Evolutionary conservation across 495 filamentous ascomycete genomes (phyloP).

Genomic region (Penicillium crystallinum): DNA sequence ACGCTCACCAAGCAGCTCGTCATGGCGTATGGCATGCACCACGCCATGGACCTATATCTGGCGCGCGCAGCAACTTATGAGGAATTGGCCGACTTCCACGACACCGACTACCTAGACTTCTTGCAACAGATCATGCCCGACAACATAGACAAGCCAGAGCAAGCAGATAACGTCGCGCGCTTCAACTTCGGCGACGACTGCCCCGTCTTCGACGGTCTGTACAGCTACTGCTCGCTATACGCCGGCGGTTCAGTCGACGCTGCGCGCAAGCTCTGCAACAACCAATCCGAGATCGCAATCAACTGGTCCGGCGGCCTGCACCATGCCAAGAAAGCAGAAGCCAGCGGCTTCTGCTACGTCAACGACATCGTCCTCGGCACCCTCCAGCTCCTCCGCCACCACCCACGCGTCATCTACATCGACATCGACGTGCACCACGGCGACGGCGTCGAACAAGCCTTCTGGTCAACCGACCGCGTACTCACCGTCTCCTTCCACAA

Average conservation of each 20-base stretch:
- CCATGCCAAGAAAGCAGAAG: slow-evolving; percentile 92
- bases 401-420: slow-evolving; percentile 91
- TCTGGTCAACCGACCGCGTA: slow-evolving; percentile 93
- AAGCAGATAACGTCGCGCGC: slow-evolving; percentile 36
- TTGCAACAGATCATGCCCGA: slow-evolving; percentile 46
- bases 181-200: slow-evolving; percentile 95
- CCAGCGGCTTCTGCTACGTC: slow-evolving; percentile 94
- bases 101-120: slow-evolving; percentile 84
- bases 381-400: slow-evolving; percentile 78
- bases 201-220: slow-evolving; percentile 92
- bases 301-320: slow-evolving; percentile 99
- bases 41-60: slow-evolving; percentile 89
- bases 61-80: slow-evolving; percentile 78
- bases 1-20: slow-evolving; percentile 93
- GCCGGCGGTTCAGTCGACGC: slow-evolving; percentile 86
- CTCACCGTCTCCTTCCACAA: slow-evolving; percentile 97
- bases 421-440: slow-evolving; percentile 98
- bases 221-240: slow-evolving; percentile 91
- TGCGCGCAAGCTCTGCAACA: slow-evolving; percentile 77
- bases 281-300: slow-evolving; percentile 90
- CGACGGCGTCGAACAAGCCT: slow-evolving; percentile 95
- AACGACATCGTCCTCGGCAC: slow-evolving; percentile 98
- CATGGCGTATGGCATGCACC: slow-evolving; percentile 88
- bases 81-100: slow-evolving; percentile 84
- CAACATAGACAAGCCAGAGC: slow-evolving; percentile 43